Evolutionary conservation across 768 basidiomycete species (phyloP), one percentile per base, ranked within the genome.

Genomic region (Trametes cingulata): DNA sequence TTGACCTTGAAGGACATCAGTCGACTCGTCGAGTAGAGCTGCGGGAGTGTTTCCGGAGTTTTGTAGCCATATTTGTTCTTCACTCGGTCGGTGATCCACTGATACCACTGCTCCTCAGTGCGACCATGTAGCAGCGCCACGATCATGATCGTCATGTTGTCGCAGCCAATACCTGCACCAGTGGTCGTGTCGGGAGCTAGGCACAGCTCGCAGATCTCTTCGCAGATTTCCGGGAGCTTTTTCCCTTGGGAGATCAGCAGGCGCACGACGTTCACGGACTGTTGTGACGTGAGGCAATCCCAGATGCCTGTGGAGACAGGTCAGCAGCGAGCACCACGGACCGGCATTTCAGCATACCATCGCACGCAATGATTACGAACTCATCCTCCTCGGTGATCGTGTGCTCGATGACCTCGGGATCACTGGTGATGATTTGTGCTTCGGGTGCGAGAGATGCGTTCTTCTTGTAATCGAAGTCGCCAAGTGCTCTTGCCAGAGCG

Each of bases 401-500:
- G 75, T 98, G 97, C 45, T 80, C 78, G 17, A 84, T 91, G 64
- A 99, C 78, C 58, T 99, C 97, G 20, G 97, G 97, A 72, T 99
- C 85, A 39, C 93, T 84, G 1, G 97, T 98, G 66, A 99, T 97
- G 59, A 95, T 87, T 74, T 99, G 97, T 50, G 85, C 83, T 75
- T 98, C 96, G 17, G 95, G 87, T 41, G 82, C 74, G 10, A 98
- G 74, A 17, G 82, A 74, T 49, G 84, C 84, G 71, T 95, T 96
- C 77, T 96, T 95, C 81, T 99, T 99, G 82, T 97, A 99, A 65
- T 97, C 94, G 72, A 99, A 98, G 73, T 99, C 97, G 56, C 97
- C 97, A 25, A 99, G 77, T 4, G 97, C 97, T 67, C 97, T 83
- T 15, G 95, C 95, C 39, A 98, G 77, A 0, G 97, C 96, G 57